phyloP scores from a whole-genome alignment of 139 green algal genomes.

The Coccomyxa sp. region DNA sequence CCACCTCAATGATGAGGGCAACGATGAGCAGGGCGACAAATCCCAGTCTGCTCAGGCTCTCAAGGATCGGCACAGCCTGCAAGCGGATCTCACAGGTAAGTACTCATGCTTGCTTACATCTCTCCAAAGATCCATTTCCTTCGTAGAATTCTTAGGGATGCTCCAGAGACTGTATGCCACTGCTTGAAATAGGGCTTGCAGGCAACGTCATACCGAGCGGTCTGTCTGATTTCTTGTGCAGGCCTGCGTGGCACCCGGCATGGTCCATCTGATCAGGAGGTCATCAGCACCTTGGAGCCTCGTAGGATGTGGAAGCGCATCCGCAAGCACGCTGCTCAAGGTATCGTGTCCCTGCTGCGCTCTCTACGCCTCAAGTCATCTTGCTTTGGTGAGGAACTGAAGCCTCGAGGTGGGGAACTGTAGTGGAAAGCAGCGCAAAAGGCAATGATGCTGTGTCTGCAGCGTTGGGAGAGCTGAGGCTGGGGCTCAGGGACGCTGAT shows the following conservation, averaged over 20 bases:
- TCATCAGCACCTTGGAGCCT: slow-evolving; percentile 15
- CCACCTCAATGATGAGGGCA: not conserved
- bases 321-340: slow-evolving; percentile 11
- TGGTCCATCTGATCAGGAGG: slow-evolving; percentile 9
- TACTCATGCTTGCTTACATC: too few species aligned
- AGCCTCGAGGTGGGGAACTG: too few species aligned
- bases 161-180: too few species aligned
- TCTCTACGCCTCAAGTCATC: too few species aligned
- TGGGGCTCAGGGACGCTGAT: slow-evolving; percentile 22
- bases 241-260: not conserved
- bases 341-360: too few species aligned
- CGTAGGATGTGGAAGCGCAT: slow-evolving; percentile 14
- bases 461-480: slow-evolving; percentile 21
- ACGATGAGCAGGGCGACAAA: not conserved
- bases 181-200: too few species aligned
- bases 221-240: too few species aligned
- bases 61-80: not conserved
- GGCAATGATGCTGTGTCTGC: not conserved
- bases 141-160: too few species aligned
- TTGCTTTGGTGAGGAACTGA: too few species aligned
- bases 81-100: not conserved
- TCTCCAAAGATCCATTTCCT: too few species aligned
- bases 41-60: not conserved
- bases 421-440: not conserved
- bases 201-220: too few species aligned